Conservation (phyloP, 345 rosid species). For the Salix purpurea region DNA sequence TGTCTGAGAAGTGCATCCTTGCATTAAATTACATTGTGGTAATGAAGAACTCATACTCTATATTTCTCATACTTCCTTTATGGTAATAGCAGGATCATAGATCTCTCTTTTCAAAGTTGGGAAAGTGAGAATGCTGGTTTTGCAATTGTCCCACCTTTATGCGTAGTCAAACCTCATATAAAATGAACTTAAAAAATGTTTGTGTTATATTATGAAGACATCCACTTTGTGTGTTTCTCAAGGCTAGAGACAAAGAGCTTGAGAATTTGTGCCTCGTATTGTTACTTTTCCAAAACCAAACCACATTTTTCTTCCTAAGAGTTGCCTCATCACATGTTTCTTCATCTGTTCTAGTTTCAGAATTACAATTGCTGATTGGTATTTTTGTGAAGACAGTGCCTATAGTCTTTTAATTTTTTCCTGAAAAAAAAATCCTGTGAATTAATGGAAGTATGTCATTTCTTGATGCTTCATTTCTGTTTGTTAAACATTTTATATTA, state of each 20-base stretch:
- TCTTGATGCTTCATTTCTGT: not conserved
- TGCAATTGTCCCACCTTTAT: not conserved
- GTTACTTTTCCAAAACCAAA: not conserved
- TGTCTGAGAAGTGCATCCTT: not conserved
- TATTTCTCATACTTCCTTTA: not conserved
- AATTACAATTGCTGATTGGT: not conserved
- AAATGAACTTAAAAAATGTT: not conserved
- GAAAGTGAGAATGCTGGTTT: not conserved
- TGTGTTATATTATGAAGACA: not conserved
- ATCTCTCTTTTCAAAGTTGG: not conserved
- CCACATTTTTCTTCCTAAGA: not conserved
- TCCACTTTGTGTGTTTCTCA: not conserved
- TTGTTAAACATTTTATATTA: constrained; percentile 8
- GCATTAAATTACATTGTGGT: not conserved
- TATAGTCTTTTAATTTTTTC: not conserved
- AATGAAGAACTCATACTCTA: not conserved
- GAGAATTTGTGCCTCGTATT: not conserved
- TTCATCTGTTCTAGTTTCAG: not conserved
- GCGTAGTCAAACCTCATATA: not conserved
- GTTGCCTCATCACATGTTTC: not conserved
- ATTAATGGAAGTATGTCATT: not conserved
- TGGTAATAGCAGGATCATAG: not conserved
- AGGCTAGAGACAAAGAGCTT: not conserved
- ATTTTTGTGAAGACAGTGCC: not conserved
- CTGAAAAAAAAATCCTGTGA: not conserved